Conservation (phyloP, 2,329 filamentous ascomycete genomes). For the Botrytis fabae region DNA sequence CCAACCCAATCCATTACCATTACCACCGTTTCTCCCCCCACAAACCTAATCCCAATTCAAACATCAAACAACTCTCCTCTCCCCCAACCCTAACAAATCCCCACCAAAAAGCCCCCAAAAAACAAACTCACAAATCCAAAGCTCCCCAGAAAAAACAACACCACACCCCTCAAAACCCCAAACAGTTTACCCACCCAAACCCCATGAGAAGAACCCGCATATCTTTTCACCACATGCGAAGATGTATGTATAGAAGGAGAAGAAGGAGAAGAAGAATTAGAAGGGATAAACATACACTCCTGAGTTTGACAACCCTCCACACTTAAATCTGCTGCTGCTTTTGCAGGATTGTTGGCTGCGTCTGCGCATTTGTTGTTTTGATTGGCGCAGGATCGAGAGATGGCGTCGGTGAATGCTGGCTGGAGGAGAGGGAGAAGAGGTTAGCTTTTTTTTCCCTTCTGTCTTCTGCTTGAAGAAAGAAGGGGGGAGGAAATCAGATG, state of each 20-base stretch:
- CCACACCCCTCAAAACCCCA: neutral
- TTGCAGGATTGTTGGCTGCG: neutral
- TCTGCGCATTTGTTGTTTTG: slow-evolving; percentile 11
- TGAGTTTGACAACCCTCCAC: slow-evolving; percentile 6
- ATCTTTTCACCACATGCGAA: neutral
- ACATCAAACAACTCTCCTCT: neutral
- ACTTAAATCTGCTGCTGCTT: neutral
- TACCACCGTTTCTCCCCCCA: neutral
- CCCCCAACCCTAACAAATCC: neutral
- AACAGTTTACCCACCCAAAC: neutral
- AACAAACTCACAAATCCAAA: neutral
- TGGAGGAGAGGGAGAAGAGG: neutral
- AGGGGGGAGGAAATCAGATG: neutral
- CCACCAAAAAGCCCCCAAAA: neutral
- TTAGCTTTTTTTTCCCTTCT: neutral
- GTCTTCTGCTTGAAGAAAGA: neutral
- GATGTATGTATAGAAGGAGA: neutral
- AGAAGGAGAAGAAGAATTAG: neutral
- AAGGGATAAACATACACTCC: slow-evolving; percentile 7
- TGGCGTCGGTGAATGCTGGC: slow-evolving; percentile 5
- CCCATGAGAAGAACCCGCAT: neutral
- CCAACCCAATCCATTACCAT: neutral
- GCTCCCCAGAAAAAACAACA: neutral
- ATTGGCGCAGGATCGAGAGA: slow-evolving; percentile 8
- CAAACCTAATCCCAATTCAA: no score